phyloP scores from a whole-genome alignment of 1,284 basidiomycete genomes.

The Coniferiporia weirii region DNA sequence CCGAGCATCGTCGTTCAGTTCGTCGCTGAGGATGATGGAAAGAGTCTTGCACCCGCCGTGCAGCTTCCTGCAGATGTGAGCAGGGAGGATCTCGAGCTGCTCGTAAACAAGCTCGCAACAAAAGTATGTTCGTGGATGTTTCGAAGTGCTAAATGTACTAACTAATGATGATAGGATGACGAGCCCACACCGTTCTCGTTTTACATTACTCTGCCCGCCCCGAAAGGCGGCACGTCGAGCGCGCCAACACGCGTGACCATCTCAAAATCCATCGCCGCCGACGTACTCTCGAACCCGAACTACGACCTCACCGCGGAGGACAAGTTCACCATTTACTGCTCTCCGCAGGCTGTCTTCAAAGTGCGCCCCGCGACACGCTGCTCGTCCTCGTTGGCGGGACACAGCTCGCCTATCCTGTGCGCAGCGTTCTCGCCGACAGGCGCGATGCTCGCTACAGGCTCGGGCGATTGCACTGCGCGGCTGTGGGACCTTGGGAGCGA shows the following conservation, averaged over 20 bases:
- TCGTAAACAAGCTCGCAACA: slow-evolving; percentile 79
- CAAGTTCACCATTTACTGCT: slow-evolving; percentile 80
- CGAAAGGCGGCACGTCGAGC: slow-evolving; percentile 40
- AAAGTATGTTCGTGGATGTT: slow-evolving; percentile 42
- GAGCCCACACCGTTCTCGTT: slow-evolving; percentile 89
- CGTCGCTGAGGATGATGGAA: slow-evolving; percentile 80
- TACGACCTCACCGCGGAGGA: slow-evolving; percentile 80
- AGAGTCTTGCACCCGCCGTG: slow-evolving; percentile 77
- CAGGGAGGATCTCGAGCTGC: slow-evolving; percentile 77
- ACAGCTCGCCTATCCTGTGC: slow-evolving; percentile 91
- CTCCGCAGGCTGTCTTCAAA: slow-evolving; percentile 94
- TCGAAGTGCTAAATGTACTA: neutral
- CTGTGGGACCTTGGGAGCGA: slow-evolving; percentile 96
- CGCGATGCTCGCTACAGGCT: slow-evolving; percentile 86
- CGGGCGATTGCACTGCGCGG: slow-evolving; percentile 90
- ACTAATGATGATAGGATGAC: slow-evolving; percentile 43
- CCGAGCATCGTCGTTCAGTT: slow-evolving; percentile 86
- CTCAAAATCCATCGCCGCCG: slow-evolving; percentile 72
- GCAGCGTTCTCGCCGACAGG: slow-evolving; percentile 95
- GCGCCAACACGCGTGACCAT: slow-evolving; percentile 76
- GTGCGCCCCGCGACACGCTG: slow-evolving; percentile 92
- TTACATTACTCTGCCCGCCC: slow-evolving; percentile 67
- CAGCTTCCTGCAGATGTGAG: slow-evolving; percentile 83
- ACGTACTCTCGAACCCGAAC: slow-evolving; percentile 70
- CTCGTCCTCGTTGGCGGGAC: slow-evolving; percentile 87